Base-by-base conservation (phyloP, 495 filamentous ascomycete species). In the Neurospora discreta region DNA sequence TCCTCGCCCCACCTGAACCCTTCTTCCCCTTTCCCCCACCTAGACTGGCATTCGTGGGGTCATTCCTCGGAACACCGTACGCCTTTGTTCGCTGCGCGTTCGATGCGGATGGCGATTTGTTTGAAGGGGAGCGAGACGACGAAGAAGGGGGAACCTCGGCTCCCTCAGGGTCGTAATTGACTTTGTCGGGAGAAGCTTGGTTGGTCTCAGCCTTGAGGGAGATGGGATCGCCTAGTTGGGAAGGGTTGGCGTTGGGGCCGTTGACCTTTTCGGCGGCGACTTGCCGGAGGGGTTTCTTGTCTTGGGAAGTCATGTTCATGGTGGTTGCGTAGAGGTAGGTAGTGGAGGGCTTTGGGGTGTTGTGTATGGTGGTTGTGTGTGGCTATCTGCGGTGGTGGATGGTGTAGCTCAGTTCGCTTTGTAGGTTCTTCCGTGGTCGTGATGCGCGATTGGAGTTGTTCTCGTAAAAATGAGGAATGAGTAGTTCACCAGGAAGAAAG, bases 161-260 rank as follows among this genome's bases (percentile, higher is more conserved):
- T 30, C 52, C 52, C 18, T 65, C 52, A 6, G 52, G 52, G 13
- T 5, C 26, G 9, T 65, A 65, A 18, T 65, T 6, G 18, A 65
- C 13, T 3, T 36, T 36, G 1, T 16, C 9, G 30, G 52, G 52
- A 18, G 52, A 16, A 36, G 33, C 26, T 3, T 73, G 70, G 68
- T 65, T 79, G 36, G 79, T 83, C 75, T 85, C 83, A 39, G 80
- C 79, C 41, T 83, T 83, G 23, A 84, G 74, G 41, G 78, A 80
- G 71, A 81, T 78, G 10, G 81, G 81, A 71, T 84, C 83, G 68
- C 81, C 81, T 8, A 83, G 74, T 71, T 79, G 78, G 70, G 77
- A 81, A 26, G 82, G 81, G 71, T 83, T 84, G 68, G 80, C 80
- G 10, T 79, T 44, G 9, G 75, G 70, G 69, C 80, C 80, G 60